Evolutionary conservation across 441 rosid species (phyloP), one percentile per base, ranked within the genome.

Genomic region (Arabidopsis lyrata): DNA sequence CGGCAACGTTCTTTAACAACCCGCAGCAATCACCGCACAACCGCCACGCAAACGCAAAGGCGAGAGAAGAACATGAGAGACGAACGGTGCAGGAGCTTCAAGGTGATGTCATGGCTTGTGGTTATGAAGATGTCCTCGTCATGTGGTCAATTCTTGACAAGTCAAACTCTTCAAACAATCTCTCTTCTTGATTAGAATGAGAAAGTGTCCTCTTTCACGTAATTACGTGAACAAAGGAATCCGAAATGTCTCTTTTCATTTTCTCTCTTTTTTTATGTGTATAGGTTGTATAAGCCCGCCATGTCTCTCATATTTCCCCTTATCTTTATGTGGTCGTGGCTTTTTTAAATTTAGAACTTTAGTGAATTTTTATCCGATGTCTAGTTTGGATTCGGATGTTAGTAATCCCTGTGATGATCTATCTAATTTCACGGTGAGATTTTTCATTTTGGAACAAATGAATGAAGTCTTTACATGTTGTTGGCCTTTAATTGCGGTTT

Each of bases 101-200:
- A 11, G 97, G 94, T 14, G 97, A 93, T n/a, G 97, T 91, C 36
- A 91, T 89, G 98, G 94, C 97, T 44, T 93, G 97, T 73, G 93
- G 88, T 2, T 93, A 93, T 32, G 91, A 93, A 73, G 98, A 93
- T 75, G 97, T 91, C 55, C 96, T 91, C 52, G 95, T 93, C 53
- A 93, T 93, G 98, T 93, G 97, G 98, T 93, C 98, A 24, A 93
- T 93, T 81, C 93, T 93, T 10, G 98, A 93, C 81, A 91, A 93
- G 79, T 86, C 98, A 79, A 91, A 86, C 78, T 77, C 97, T 71
- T 61, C 85, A 58, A 84, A 83, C 81, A 78, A 79, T 64, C 77
- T 86, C 63, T 66, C 85, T 74, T 78, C 93, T 41, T 80, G 68
- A 80, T 65, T 52, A 53, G 22, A 32, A 13, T 8, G 32, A 24